Percentiles rank a stretch among this genome's conserved stretches.
Evolutionary conservation across 2,329 filamentous ascomycete genomes (phyloP).

Genomic region (Talaromyces atroroseus): DNA sequence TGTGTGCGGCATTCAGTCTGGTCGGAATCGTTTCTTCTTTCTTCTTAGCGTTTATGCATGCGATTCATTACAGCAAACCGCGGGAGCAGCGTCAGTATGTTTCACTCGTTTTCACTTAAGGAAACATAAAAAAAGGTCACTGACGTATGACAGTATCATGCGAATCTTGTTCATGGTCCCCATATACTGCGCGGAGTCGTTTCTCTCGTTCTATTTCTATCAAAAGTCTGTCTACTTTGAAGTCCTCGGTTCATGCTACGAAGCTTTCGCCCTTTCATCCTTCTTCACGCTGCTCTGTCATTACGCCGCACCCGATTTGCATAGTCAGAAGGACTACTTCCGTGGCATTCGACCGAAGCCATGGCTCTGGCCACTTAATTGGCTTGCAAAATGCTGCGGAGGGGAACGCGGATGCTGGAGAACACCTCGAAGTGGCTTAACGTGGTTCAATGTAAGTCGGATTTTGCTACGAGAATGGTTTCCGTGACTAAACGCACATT

Average conservation of each 20-base stretch:
- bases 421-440: slow-evolving; percentile 72
- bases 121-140: neutral
- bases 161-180: slow-evolving; percentile 86
- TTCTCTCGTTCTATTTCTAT: slow-evolving; percentile 69
- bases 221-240: slow-evolving; percentile 74
- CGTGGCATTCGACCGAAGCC: slow-evolving; percentile 60
- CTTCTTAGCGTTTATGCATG: slow-evolving; percentile 53
- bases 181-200: slow-evolving; percentile 69
- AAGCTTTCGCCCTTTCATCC: slow-evolving; percentile 80
- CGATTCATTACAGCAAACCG: slow-evolving; percentile 55
- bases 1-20: slow-evolving; percentile 50
- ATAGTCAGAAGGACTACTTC: slow-evolving; percentile 78
- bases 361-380: slow-evolving; percentile 71
- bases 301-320: slow-evolving; percentile 71
- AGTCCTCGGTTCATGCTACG: slow-evolving; percentile 77
- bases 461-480: neutral
- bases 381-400: slow-evolving; percentile 65
- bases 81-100: slow-evolving; percentile 56
- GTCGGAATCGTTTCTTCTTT: slow-evolving; percentile 49
- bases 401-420: slow-evolving; percentile 64
- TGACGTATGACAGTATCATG: slow-evolving; percentile 58
- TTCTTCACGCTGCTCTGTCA: slow-evolving; percentile 81
- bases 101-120: neutral
- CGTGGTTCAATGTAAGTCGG: slow-evolving; percentile 70
- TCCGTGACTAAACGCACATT: slow-evolving; percentile 4